A percentile compares a stretch with the other conserved stretches of the same genome.
Conservation (phyloP, 176 grass and related monocot genomes). For the Oropetium thomaeum region DNA sequence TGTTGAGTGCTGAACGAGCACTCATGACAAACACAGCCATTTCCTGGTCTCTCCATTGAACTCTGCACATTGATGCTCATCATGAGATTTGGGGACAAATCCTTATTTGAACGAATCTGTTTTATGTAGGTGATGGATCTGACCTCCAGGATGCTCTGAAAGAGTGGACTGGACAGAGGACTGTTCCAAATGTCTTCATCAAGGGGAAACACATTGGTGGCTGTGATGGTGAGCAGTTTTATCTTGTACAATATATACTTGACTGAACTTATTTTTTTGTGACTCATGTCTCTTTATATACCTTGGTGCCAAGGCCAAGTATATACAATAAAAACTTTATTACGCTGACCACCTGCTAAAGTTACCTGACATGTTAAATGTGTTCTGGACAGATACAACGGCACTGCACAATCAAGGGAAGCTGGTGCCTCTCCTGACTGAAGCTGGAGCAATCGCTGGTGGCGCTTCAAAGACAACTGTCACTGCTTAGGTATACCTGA, state of each 20-base stretch:
- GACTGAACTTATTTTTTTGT: not conserved
- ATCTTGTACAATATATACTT: not conserved
- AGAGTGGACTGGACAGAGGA: slow-evolving; percentile 81
- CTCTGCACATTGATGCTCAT: not conserved
- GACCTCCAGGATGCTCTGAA: slow-evolving; percentile 62
- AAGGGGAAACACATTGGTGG: slow-evolving; percentile 74
- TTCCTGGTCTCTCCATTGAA: too few species aligned
- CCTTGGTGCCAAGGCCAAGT: not conserved
- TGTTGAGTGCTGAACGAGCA: not conserved
- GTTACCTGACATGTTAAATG: slow-evolving; percentile 23
- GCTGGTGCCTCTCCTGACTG: slow-evolving; percentile 67
- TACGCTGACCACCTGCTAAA: not conserved
- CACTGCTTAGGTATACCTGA: slow-evolving; percentile 18
- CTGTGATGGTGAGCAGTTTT: slow-evolving; percentile 50
- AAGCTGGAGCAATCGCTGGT: slow-evolving; percentile 57
- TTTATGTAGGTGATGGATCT: slow-evolving; percentile 67
- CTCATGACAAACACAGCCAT: not conserved
- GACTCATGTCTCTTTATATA: not conserved
- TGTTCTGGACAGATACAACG: slow-evolving; percentile 36
- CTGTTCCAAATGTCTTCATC: slow-evolving; percentile 87
- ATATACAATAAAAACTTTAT: not conserved
- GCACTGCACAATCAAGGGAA: slow-evolving; percentile 51
- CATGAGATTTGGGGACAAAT: not conserved
- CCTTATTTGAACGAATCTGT: not conserved
- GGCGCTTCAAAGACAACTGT: slow-evolving; percentile 10